Percentiles rank a stretch among this genome's conserved stretches.
Evolutionary conservation across 805 yeast genomes (phyloP).

Genomic region (Komagataella pastoris): DNA sequence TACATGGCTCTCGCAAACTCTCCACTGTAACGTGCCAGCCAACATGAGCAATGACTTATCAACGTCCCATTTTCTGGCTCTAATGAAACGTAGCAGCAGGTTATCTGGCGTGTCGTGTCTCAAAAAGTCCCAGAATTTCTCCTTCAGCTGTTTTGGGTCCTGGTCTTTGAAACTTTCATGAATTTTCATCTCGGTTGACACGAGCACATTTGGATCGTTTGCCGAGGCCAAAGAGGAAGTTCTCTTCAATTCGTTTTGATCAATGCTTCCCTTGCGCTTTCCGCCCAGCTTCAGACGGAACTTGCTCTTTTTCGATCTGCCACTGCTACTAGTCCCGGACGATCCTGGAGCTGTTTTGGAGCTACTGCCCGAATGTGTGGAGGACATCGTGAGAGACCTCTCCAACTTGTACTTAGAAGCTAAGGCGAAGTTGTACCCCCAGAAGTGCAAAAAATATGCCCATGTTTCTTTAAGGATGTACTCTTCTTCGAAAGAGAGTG

Average conservation of each 20-base stretch:
- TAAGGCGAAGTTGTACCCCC: slow-evolving; percentile 31
- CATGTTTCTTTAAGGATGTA: slow-evolving; percentile 53
- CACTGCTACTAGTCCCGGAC: not conserved
- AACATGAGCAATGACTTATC: slow-evolving; percentile 60
- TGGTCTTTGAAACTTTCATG: slow-evolving; percentile 37
- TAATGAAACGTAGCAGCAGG: slow-evolving; percentile 54
- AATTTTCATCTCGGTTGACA: slow-evolving; percentile 22
- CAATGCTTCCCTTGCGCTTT: not conserved
- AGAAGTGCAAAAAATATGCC: slow-evolving; percentile 47
- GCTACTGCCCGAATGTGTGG: not conserved
- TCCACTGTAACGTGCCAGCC: slow-evolving; percentile 65
- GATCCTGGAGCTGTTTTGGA: not conserved
- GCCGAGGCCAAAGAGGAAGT: slow-evolving; percentile 11
- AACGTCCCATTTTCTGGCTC: slow-evolving; percentile 81
- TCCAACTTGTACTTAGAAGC: not conserved
- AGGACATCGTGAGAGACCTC: slow-evolving; percentile 5
- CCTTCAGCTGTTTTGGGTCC: slow-evolving; percentile 35
- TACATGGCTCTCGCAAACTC: slow-evolving; percentile 44
- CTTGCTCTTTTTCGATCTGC: slow-evolving; percentile 4
- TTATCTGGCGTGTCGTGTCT: slow-evolving; percentile 80
- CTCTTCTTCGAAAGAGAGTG: slow-evolving; percentile 45
- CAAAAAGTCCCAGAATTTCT: slow-evolving; percentile 42
- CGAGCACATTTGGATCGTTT: slow-evolving; percentile 14
- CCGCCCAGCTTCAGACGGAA: slow-evolving; percentile 1
- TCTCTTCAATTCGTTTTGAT: slow-evolving; percentile 3